Conservation (phyloP, 305 asterid species). For the Solanum chacoense region DNA sequence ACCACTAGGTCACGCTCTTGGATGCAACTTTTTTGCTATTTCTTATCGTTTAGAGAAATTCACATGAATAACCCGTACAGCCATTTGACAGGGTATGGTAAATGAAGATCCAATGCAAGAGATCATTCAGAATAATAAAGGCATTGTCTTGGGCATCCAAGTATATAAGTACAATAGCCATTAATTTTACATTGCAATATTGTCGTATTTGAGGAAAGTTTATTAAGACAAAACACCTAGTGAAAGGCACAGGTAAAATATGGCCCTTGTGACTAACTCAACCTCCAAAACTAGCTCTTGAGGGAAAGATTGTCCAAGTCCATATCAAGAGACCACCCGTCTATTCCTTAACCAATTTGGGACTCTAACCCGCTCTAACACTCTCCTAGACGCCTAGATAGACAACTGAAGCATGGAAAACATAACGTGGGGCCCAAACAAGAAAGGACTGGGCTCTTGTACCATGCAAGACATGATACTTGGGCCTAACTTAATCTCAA, state of each 20-base stretch:
- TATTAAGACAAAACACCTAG: neutral
- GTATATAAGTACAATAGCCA: neutral
- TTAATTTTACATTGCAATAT: neutral
- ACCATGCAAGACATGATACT: neutral
- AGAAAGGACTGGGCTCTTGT: neutral
- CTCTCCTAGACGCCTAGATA: neutral
- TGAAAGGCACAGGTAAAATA: neutral
- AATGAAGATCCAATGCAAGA: neutral
- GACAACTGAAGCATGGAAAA: neutral
- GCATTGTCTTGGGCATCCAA: neutral
- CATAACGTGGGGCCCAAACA: neutral
- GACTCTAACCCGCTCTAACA: neutral
- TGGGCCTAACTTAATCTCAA: neutral
- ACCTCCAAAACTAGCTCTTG: neutral
- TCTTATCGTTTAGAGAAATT: neutral
- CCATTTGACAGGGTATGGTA: neutral
- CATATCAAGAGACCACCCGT: neutral
- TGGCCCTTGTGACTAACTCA: neutral
- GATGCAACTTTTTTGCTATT: neutral
- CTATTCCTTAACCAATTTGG: neutral
- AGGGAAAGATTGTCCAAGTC: neutral
- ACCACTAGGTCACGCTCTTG: neutral
- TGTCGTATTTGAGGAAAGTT: neutral
- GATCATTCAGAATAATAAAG: neutral
- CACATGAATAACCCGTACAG: neutral